phyloP scores from a whole-genome alignment of 148 eudicot species.

The Camellia sinensis region DNA sequence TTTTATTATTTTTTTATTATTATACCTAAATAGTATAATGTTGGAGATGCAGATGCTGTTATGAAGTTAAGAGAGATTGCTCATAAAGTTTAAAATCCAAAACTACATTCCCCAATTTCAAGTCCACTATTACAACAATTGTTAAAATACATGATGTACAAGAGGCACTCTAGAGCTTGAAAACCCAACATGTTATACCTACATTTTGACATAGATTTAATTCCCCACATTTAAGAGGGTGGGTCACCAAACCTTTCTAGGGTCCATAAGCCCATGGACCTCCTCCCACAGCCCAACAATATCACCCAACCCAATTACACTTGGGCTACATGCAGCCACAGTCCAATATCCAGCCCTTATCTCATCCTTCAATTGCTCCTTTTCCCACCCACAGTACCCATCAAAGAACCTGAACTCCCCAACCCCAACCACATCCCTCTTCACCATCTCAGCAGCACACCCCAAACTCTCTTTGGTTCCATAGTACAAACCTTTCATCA shows the following conservation, averaged over 20 bases:
- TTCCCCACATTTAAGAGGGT: background rate
- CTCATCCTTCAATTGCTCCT: slow-evolving; percentile 75
- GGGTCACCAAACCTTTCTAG: slow-evolving; percentile 60
- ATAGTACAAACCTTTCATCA: slow-evolving; percentile 70
- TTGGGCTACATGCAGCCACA: slow-evolving; percentile 76
- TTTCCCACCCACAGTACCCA: slow-evolving; percentile 95
- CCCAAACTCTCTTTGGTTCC: slow-evolving; percentile 82
- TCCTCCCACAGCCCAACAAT: slow-evolving; percentile 85
- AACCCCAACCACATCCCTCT: slow-evolving; percentile 60
- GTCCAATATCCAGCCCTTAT: slow-evolving; percentile 80
- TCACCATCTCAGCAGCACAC: slow-evolving; percentile 86
- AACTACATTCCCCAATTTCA: background rate
- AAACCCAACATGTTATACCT: background rate
- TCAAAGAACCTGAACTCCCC: slow-evolving; percentile 76
- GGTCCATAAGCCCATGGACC: slow-evolving; percentile 66
- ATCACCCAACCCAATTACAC: slow-evolving; percentile 58
- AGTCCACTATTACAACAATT: background rate
- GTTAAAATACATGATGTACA: background rate
- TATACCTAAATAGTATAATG: no score
- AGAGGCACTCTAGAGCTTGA: background rate
- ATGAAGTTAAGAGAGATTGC: no score
- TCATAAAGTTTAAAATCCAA: no score
- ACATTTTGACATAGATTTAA: background rate
- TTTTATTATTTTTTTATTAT: no score
- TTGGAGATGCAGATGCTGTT: no score